These are phyloP conservation scores for Rosa lucieae DNA, from an alignment of 306 rosid species.

Conservation along the genomic window DNA sequence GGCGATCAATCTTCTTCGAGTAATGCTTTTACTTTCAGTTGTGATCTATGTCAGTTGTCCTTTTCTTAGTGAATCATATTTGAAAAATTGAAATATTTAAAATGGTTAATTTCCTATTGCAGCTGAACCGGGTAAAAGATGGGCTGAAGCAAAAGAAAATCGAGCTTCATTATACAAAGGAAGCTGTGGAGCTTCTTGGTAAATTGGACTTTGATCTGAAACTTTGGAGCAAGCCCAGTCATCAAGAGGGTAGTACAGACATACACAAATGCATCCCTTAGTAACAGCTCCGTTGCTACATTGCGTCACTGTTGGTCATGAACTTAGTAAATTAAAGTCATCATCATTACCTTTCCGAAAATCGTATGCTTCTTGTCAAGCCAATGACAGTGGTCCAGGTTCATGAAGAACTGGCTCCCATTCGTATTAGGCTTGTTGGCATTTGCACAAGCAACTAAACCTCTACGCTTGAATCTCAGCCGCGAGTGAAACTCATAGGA, in stretches of 20 bases:
- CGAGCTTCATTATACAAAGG: constrained; percentile 67
- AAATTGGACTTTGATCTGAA: constrained; percentile 84
- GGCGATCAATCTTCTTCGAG: not conserved
- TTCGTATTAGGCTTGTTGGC: constrained; percentile 65
- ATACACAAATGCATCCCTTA: not conserved
- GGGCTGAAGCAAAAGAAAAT: constrained; percentile 88
- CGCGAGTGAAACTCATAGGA: constrained; percentile 90
- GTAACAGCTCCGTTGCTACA: not conserved
- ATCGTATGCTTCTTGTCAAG: constrained; percentile 84
- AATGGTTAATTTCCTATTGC: constrained; percentile 21
- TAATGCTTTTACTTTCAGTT: not conserved
- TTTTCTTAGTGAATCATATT: not conserved
- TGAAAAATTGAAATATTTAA: not conserved
- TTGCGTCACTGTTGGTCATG: not conserved
- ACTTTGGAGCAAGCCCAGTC: constrained; percentile 78
- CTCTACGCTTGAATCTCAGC: constrained; percentile 84
- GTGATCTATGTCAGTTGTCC: not conserved
- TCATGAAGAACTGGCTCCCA: constrained; percentile 86
- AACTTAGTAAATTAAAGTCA: not conserved
- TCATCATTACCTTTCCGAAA: constrained; percentile 67
- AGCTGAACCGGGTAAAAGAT: constrained; percentile 70
- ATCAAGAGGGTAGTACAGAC: constrained; percentile 80
- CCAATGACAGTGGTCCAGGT: constrained; percentile 74
- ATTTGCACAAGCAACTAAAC: constrained; percentile 88
- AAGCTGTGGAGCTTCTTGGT: constrained; percentile 75